A percentile compares a stretch with the other conserved stretches of the same genome.
Conservation (phyloP, 768 basidiomycete genomes). For the Trametes meyenii region DNA sequence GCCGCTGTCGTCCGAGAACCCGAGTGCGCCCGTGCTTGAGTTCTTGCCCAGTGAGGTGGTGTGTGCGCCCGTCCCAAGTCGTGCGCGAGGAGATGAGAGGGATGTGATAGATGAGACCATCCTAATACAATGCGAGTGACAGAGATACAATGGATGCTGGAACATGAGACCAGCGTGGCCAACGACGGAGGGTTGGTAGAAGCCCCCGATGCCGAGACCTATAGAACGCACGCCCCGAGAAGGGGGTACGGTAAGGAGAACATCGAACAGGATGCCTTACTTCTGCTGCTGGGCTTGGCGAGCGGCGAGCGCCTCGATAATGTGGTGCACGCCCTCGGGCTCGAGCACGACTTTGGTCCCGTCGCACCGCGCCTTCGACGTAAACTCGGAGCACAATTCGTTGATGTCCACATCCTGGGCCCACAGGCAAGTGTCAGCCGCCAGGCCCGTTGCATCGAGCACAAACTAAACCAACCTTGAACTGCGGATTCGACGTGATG, state of each 20-base stretch:
- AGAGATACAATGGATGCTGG: background rate
- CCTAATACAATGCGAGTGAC: constrained; percentile 4
- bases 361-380: constrained; percentile 81
- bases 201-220: constrained; percentile 6
- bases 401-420: constrained; percentile 76
- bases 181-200: background rate
- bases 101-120: background rate
- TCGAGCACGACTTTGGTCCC: constrained; percentile 82
- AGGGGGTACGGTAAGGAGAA: background rate
- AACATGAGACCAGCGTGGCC: background rate
- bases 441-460: background rate
- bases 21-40: background rate
- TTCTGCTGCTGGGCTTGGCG: constrained; percentile 29
- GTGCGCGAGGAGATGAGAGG: background rate
- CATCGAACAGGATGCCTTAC: constrained; percentile 1
- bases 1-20: background rate
- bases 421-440: constrained; percentile 6
- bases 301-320: constrained; percentile 45
- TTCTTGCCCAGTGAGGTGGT: no score
- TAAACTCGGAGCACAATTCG: constrained; percentile 76
- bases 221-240: background rate
- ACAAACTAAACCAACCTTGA: constrained; percentile 56
- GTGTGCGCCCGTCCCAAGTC: no score
- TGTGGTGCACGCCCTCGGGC: constrained; percentile 45
- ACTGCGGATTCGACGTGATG: constrained; percentile 74